A percentile compares a stretch with the other conserved stretches of the same genome.
Evolutionary conservation across 129 eudicot genomes (phyloP).

Genomic region (carrot (Daucus carota)): DNA sequence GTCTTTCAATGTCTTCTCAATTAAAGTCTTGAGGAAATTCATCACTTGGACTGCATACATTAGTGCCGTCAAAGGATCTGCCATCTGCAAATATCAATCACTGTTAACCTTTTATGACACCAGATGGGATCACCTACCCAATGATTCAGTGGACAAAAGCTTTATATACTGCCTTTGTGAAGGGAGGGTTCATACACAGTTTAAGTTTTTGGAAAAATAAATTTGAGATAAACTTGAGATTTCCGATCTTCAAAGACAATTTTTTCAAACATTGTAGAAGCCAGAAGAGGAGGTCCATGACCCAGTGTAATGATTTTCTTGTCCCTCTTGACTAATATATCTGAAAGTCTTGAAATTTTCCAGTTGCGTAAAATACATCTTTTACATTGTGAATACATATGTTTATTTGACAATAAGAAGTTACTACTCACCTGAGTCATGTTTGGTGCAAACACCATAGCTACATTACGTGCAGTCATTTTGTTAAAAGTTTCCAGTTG

Average conservation of each 20-base stretch:
- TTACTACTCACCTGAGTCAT: constrained; percentile 79
- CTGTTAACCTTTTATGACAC: neutral
- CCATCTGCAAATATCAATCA: constrained; percentile 48
- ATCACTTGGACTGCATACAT: constrained; percentile 97
- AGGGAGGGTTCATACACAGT: too few species aligned
- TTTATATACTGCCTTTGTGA: too few species aligned
- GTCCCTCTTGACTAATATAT: neutral
- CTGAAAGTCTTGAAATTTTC: neutral
- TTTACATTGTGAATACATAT: neutral
- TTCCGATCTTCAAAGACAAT: too few species aligned
- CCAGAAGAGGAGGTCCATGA: too few species aligned
- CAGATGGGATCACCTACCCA: too few species aligned
- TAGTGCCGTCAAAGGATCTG: constrained; percentile 89
- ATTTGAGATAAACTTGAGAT: neutral
- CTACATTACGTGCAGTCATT: constrained; percentile 91
- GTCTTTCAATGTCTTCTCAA: constrained; percentile 59
- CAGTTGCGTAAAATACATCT: neutral
- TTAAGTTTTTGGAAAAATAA: neutral
- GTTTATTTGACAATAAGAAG: neutral
- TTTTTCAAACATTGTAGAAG: neutral
- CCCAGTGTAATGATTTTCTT: neutral
- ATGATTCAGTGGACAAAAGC: too few species aligned
- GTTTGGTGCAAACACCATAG: constrained; percentile 97
- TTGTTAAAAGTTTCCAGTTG: constrained; percentile 68
- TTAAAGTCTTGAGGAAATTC: constrained; percentile 87